Conservation (phyloP, 208 protist genomes). For the Trypanosoma caninum region DNA sequence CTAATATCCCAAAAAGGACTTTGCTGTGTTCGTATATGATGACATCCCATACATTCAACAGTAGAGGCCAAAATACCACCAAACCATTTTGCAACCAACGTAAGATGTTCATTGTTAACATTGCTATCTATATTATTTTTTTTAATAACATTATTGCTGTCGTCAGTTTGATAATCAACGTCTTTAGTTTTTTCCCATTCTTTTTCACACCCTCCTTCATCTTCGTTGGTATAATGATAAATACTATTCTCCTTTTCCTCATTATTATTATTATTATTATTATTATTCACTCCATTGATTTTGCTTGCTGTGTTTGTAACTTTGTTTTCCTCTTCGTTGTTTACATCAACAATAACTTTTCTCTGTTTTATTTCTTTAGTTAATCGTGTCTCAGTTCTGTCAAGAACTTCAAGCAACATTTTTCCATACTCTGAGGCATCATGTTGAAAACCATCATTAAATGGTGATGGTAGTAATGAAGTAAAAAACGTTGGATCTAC, state of each 20-base stretch:
- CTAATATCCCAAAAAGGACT: conserved; percentile 54
- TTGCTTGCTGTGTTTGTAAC: no score
- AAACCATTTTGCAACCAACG: conserved; percentile 50
- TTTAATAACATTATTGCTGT: neutral
- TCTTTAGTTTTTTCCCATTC: no score
- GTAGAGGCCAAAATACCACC: conserved; percentile 36
- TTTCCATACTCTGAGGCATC: conserved; percentile 76
- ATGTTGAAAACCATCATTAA: conserved; percentile 61
- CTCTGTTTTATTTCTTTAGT: no score
- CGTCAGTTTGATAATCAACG: no score
- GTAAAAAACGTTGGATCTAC: conserved; percentile 35
- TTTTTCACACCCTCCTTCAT: no score
- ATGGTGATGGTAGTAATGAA: conserved; percentile 32
- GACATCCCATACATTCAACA: conserved; percentile 44
- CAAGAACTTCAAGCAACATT: conserved; percentile 55
- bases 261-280: no score
- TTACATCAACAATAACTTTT: no score
- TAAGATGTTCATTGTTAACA: neutral
- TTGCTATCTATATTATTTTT: neutral
- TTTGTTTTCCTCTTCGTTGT: neutral
- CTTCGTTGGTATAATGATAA: no score
- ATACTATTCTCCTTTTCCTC: no score
- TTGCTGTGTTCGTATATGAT: conserved; percentile 21
- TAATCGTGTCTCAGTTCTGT: no score
- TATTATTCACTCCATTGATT: no score